Percentiles rank a stretch among this genome's conserved stretches.
These are phyloP conservation scores for Hyaloperonospora arabidopsidis DNA, from an alignment of 352 stramenopile species.

Conservation along the genomic window DNA sequence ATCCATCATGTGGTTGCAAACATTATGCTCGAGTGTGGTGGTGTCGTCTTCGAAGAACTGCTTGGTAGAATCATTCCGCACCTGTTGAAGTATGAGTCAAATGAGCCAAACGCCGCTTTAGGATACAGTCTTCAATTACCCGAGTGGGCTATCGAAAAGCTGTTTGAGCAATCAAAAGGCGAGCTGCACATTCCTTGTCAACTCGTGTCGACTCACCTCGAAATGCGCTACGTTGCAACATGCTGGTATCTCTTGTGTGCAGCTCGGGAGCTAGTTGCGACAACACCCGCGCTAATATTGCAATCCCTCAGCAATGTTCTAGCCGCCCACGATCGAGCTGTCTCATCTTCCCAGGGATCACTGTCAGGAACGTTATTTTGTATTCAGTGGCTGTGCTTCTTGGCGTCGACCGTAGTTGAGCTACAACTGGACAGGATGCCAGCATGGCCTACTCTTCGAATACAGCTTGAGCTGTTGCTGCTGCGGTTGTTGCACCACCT, in stretches of 20 bases:
- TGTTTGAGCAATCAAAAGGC: conserved; percentile 5
- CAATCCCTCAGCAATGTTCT: conserved; percentile 26
- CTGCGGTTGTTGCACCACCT: conserved; percentile 31
- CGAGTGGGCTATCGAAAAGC: conserved; percentile 4
- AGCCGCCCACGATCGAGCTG: conserved; percentile 16
- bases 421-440: conserved; percentile 11
- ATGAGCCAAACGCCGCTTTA: background rate
- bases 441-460: conserved; percentile 9
- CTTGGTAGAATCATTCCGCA: conserved; percentile 17
- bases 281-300: conserved; percentile 12
- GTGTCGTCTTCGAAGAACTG: conserved; percentile 13
- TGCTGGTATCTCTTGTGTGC: conserved; percentile 22
- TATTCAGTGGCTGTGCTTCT: conserved; percentile 31
- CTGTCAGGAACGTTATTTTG: conserved; percentile 23
- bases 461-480: conserved; percentile 28
- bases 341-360: conserved; percentile 19
- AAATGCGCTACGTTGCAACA: conserved; percentile 31
- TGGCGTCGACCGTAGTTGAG: conserved; percentile 11
- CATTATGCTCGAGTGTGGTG: conserved; percentile 28
- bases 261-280: conserved; percentile 2
- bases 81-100: conserved; percentile 21
- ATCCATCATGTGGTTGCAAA: conserved; percentile 24
- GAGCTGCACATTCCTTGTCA: conserved; percentile 7
- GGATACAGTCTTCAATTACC: conserved; percentile 14
- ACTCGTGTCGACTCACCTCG: conserved; percentile 11